Base-by-base conservation (phyloP, 352 stramenopile species). In the Globisporangium okanoganense region DNA sequence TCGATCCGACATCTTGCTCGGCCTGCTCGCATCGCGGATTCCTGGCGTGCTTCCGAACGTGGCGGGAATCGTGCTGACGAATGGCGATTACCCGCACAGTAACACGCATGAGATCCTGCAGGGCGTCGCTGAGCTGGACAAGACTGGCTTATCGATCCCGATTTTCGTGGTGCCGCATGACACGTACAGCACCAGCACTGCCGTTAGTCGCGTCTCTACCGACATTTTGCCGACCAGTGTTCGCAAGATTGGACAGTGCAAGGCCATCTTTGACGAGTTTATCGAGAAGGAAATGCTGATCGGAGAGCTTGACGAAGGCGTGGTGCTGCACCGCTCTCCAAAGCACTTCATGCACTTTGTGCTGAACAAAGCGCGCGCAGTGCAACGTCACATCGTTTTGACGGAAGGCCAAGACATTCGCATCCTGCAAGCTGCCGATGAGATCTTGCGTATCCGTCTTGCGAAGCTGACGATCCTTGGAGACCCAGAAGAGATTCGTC, bases 271-370 rank as follows among this genome's bases (percentile, higher is more conserved):
- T 43, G 79, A 90, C 38, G 65, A 82, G 50, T 80, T 79, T 63
- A 75, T 92, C 0, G 79, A 77, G 27, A 88, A 86, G 59, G 73
- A 89, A 43, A 67, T 69, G 59, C 69, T 92, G 18, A 76, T 92
- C 43, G 81, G 83, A 13, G 73, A 88, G 61, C 68, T 92, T 6
- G 72, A 85, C 45, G 66, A 89, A 38, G 78, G 79, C 9, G 75
- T 84, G 53, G 76, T 85, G 8, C 64, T 82, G 16, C 74, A 89
- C 59, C 79, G 81, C 2, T 87, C 83, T 18, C 85, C 85, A 10
- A 93, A 92, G 74, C 82, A 94, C 52, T 94, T 94, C 65, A 77
- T 93, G 64, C 82, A 95, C 69, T 90, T 87, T 61, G 59, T 94
- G n/a, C 88, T 91, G 56, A 79, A 73, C 72, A 92, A 93, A 65